Percentiles rank a stretch among this genome's conserved stretches.
Conservation (phyloP, 148 eudicot species). For the Salicornia ramosissima region DNA sequence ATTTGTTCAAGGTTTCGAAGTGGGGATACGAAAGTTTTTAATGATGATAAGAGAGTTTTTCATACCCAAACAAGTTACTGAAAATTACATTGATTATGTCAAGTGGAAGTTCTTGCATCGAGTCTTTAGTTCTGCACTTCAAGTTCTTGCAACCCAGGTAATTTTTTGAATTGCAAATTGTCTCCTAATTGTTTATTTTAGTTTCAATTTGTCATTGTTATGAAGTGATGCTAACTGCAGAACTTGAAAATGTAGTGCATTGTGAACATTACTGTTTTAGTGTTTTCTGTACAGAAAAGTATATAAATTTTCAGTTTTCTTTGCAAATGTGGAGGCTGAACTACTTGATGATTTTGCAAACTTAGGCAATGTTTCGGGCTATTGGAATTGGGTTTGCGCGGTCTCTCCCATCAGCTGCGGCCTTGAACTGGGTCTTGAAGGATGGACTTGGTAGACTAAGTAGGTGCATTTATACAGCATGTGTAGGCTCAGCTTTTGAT, state of each 20-base stretch:
- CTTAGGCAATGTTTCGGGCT: slow-evolving; percentile 92
- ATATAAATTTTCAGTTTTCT: too few species aligned
- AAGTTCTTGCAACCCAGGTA: slow-evolving; percentile 99
- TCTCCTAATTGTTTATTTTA: too few species aligned
- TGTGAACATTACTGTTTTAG: too few species aligned
- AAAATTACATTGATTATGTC: slow-evolving; percentile 70
- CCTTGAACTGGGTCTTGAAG: slow-evolving; percentile 90
- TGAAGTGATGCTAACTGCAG: not conserved
- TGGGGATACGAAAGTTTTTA: slow-evolving; percentile 39
- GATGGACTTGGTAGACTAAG: slow-evolving; percentile 96
- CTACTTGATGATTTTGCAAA: slow-evolving; percentile 11
- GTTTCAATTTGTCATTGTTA: not conserved
- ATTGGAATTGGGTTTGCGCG: slow-evolving; percentile 86
- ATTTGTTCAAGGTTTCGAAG: slow-evolving; percentile 33
- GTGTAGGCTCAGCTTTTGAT: slow-evolving; percentile 87
- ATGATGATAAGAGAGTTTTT: slow-evolving; percentile 50
- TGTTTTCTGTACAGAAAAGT: too few species aligned
- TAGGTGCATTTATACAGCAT: slow-evolving; percentile 88
- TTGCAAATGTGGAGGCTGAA: not conserved
- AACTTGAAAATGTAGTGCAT: too few species aligned
- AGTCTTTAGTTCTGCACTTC: slow-evolving; percentile 89
- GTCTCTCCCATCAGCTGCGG: slow-evolving; percentile 91
- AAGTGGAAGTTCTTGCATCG: slow-evolving; percentile 94
- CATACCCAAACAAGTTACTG: slow-evolving; percentile 60
- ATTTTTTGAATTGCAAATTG: not conserved